Percentiles rank a stretch among this genome's conserved stretches.
Evolutionary conservation across 352 stramenopile species (phyloP).

Genomic region (Globisporangium alternatum): DNA sequence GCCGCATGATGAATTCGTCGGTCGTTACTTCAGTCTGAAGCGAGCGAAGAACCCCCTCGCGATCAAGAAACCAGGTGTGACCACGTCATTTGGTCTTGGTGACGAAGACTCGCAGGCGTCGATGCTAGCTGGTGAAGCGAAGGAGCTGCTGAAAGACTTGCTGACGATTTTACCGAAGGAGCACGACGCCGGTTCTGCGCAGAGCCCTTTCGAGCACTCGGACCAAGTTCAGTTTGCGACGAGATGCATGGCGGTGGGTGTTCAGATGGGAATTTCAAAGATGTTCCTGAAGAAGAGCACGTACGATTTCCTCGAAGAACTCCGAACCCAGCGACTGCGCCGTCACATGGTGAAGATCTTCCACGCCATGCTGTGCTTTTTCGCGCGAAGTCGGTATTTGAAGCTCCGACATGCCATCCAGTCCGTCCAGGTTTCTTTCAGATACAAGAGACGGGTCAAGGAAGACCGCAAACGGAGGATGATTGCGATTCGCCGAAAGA

Average conservation of each 20-base stretch:
- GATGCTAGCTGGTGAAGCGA: slow-evolving; percentile 56
- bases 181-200: slow-evolving; percentile 66
- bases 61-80: slow-evolving; percentile 24
- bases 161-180: slow-evolving; percentile 90
- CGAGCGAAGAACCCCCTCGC: slow-evolving; percentile 40
- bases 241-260: slow-evolving; percentile 51
- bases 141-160: slow-evolving; percentile 81
- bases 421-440: slow-evolving; percentile 57
- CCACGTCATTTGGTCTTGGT: slow-evolving; percentile 41
- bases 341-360: slow-evolving; percentile 77
- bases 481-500: slow-evolving; percentile 34
- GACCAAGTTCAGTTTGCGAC: slow-evolving; percentile 65
- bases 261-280: slow-evolving; percentile 95
- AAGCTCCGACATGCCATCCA: slow-evolving; percentile 49
- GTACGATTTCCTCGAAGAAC: slow-evolving; percentile 89
- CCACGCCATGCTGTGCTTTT: slow-evolving; percentile 61
- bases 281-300: slow-evolving; percentile 93
- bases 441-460: slow-evolving; percentile 46
- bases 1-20: slow-evolving; percentile 68
- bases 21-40: slow-evolving; percentile 73
- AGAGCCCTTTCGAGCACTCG: slow-evolving; percentile 65
- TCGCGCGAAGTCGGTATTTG: slow-evolving; percentile 53
- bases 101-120: slow-evolving; percentile 35
- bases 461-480: slow-evolving; percentile 26
- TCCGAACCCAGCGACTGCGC: slow-evolving; percentile 67